Conservation (phyloP, 179 eudicot species). For the Heliamphora pulchella region DNA sequence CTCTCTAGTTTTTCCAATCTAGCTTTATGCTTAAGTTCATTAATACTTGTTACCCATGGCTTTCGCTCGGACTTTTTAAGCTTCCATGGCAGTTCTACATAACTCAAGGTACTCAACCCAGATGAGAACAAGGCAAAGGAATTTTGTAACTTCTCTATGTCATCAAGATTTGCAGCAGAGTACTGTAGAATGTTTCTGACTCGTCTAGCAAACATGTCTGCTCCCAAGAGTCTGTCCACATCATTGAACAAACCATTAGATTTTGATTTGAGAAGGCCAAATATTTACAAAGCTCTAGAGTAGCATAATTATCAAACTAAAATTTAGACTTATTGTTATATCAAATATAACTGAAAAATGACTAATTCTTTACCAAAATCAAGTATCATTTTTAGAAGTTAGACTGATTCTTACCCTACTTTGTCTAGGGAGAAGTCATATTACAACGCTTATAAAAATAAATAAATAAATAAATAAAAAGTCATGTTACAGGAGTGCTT, state of each 20-base stretch:
- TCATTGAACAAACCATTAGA: background rate
- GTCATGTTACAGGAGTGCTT: no score
- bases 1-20: constrained; percentile 33
- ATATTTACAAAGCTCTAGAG: background rate
- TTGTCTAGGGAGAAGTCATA: no score
- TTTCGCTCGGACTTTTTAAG: constrained; percentile 32
- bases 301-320: no score
- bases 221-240: background rate
- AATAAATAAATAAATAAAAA: no score
- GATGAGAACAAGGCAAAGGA: constrained; percentile 20
- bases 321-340: no score
- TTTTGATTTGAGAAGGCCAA: background rate
- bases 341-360: no score
- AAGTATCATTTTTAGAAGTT: no score
- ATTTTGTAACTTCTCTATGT: constrained; percentile 4
- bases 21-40: constrained; percentile 35
- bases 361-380: no score
- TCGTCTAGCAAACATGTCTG: constrained; percentile 21
- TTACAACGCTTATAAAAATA: no score
- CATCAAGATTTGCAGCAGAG: background rate
- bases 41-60: constrained; percentile 39
- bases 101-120: constrained; percentile 14
- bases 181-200: background rate
- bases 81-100: constrained; percentile 30
- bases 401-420: no score